These are phyloP conservation scores for Plasmodium knowlesi DNA, from an alignment of 169 alveolate genomes.

Conservation along the genomic window DNA sequence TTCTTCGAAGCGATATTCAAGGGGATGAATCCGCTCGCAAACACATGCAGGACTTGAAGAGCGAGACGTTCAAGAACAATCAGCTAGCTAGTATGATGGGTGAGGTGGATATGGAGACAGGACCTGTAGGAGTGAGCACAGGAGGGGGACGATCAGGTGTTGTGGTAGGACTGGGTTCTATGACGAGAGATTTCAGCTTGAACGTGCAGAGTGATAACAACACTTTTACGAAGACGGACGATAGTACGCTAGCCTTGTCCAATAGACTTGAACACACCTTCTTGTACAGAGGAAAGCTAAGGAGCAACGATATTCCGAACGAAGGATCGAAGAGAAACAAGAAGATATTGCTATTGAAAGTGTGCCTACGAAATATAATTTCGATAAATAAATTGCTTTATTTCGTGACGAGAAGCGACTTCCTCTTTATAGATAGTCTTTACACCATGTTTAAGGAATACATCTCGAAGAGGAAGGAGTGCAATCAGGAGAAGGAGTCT, in stretches of 20 bases:
- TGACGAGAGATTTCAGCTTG: not conserved
- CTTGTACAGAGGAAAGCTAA: not conserved
- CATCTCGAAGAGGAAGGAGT: slow-evolving; percentile 25
- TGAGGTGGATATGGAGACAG: not conserved
- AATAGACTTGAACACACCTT: not conserved
- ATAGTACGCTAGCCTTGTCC: not conserved
- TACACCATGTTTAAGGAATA: slow-evolving; percentile 37
- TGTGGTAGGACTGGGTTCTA: not conserved
- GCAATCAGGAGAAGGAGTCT: not conserved
- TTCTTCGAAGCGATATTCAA: not conserved
- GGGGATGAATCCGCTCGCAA: not conserved
- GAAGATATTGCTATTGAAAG: slow-evolving; percentile 8
- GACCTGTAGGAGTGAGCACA: not conserved
- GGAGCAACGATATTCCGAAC: not conserved
- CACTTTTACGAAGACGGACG: not conserved
- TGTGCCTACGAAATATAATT: slow-evolving; percentile 24
- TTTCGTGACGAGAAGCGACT: slow-evolving; percentile 45
- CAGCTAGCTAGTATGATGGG: not conserved
- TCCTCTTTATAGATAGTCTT: slow-evolving; percentile 47
- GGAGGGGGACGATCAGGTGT: not conserved
- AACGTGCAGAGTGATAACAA: not conserved
- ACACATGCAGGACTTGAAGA: not conserved
- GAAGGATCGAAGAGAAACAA: slow-evolving; percentile 17
- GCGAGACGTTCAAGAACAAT: not conserved
- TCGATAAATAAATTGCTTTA: slow-evolving; percentile 36